Evolutionary conservation across 1,139 yeast genomes (phyloP).

Genomic region (Geotrichum siamense): DNA sequence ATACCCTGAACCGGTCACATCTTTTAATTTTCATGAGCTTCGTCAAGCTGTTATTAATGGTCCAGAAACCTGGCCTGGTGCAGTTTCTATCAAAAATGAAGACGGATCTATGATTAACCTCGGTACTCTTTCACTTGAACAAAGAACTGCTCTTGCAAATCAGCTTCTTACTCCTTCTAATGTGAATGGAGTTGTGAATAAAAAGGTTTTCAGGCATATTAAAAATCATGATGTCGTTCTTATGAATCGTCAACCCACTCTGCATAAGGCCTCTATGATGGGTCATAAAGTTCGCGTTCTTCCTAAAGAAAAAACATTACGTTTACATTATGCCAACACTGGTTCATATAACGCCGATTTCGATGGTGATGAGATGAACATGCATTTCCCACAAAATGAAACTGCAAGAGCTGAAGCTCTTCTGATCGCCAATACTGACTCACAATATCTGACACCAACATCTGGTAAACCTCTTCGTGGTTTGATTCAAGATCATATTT

Average conservation of each 20-base stretch:
- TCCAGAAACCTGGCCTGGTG: constrained; percentile 98
- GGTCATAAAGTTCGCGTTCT: constrained; percentile 96
- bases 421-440: constrained; percentile 90
- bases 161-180: constrained; percentile 83
- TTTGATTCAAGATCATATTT: constrained; percentile 95
- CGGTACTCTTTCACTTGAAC: constrained; percentile 85
- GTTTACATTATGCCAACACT: constrained; percentile 97
- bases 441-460: constrained; percentile 95
- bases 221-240: constrained; percentile 91
- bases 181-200: constrained; percentile 56
- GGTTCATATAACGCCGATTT: constrained; percentile 99
- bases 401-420: constrained; percentile 96
- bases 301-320: constrained; percentile 93
- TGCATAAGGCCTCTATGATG: constrained; percentile 99
- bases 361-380: constrained; percentile 99
- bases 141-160: constrained; percentile 92
- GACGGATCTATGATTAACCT: constrained; percentile 84
- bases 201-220: constrained; percentile 91
- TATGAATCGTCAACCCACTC: constrained; percentile 98
- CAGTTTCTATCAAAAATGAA: constrained; percentile 90
- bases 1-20: constrained; percentile 97
- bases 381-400: constrained; percentile 99
- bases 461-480: constrained; percentile 98
- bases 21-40: constrained; percentile 81
- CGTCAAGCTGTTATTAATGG: constrained; percentile 96